Conservation (phyloP, 176 grass and related monocot genomes). For the Thalia dealbata region DNA sequence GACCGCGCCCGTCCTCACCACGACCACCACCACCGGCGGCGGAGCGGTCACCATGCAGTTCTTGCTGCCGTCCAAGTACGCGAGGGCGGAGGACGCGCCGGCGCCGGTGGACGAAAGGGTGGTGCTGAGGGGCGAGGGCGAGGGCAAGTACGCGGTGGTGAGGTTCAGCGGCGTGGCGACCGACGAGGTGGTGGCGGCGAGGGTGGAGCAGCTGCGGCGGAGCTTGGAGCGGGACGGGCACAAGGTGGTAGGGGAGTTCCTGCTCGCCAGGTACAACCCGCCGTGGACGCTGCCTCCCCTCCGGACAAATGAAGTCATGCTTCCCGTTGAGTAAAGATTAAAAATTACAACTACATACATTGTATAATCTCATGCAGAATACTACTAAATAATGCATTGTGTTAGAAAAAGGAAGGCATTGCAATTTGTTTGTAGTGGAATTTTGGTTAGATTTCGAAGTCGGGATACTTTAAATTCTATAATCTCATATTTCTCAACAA, state of each 20-base stretch:
- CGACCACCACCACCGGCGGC: slow-evolving; percentile 7
- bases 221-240: slow-evolving; percentile 61
- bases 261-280: slow-evolving; percentile 80
- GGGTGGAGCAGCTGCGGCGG: slow-evolving; percentile 51
- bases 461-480: too few relatives aligned
- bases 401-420: too few relatives aligned
- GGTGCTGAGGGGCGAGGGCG: slow-evolving; percentile 47
- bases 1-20: slow-evolving; percentile 63
- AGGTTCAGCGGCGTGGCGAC: slow-evolving; percentile 60
- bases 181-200: slow-evolving; percentile 54
- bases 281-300: slow-evolving; percentile 86
- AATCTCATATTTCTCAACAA: too few relatives aligned
- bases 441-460: too few relatives aligned
- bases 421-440: too few relatives aligned
- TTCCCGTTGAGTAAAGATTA: slow-evolving; percentile 48
- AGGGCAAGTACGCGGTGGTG: slow-evolving; percentile 58
- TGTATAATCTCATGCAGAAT: neutral
- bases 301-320: slow-evolving; percentile 87
- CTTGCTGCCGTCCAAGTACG: slow-evolving; percentile 71
- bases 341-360: neutral
- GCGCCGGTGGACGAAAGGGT: slow-evolving; percentile 67
- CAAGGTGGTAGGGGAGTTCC: slow-evolving; percentile 36
- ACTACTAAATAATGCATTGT: too few relatives aligned
- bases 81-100: slow-evolving; percentile 54
- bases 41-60: slow-evolving; percentile 69